Base-by-base conservation (phyloP, 192 early-diverging fungal genomes). In the Kappamyces sp. region DNA sequence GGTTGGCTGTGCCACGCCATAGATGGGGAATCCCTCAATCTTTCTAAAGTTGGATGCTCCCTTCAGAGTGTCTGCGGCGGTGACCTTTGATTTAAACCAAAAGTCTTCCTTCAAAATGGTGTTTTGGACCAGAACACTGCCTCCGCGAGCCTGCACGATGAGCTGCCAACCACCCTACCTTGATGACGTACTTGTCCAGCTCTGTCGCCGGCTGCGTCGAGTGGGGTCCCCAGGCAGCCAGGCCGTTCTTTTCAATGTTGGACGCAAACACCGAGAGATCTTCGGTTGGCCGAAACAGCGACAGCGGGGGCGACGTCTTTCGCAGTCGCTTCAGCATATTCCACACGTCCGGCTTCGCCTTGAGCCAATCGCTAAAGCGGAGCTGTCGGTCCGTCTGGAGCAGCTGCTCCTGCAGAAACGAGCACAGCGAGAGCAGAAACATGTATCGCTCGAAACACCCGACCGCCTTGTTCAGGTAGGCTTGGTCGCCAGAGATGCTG, bases 91-190 rank as follows among this genome's bases (percentile, higher is more conserved):
- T 0, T 64, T 60, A n/a, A 42, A 57, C 83, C 83, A 85, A 37
- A 72, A 72, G 41, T 85, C 83, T 1, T 81, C 66, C 60, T 85
- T 85, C 36, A 85, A 63, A 49, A 85, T 81, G 1, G 76, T 81
- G 45, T 85, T 70, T 0, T 66, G 68, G 12, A 65, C 76, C 2
- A 85, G 64, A 7, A 85, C 83, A 43, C 66, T 58, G 12, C 83
- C 83, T 7, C 68, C 62, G 33, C 83, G 65, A 42, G 69, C 64
- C 72, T 78, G 52, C 30, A 37, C 32, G 31, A 34, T 15, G 47
- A 41, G 30, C 38, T 74, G 42, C 7, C 3, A 57, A 32, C 45
- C 5, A 15, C 31, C 42, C 9, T 66, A 78, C 76, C 69, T 81
- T 79, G 40, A 83, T 68, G 12, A 80, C 73, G 54, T 75, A 70